These are phyloP conservation scores for Lachancea thermotolerans DNA, from an alignment of 805 yeast species.

Conservation along the genomic window DNA sequence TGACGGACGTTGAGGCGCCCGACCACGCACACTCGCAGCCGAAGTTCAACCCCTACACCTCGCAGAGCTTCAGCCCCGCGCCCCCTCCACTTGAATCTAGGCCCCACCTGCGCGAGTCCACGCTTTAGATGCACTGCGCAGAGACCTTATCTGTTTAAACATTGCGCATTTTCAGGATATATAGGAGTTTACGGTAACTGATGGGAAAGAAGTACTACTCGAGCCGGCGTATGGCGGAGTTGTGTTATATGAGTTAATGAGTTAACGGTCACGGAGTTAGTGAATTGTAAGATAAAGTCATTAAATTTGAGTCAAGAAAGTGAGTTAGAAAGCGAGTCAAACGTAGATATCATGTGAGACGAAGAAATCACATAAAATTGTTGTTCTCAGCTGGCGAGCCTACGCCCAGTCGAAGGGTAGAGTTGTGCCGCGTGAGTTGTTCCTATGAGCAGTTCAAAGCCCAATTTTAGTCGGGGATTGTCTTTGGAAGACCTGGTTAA, in stretches of 20 bases:
- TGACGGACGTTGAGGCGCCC: slow-evolving; percentile 9
- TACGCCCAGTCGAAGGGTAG: no score
- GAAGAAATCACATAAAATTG: no score
- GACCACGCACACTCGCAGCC: slow-evolving; percentile 27
- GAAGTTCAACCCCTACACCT: slow-evolving; percentile 64
- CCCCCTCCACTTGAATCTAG: slow-evolving; percentile 9
- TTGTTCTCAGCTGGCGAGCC: no score
- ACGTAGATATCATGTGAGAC: no score
- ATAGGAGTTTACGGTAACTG: not conserved
- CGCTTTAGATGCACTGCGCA: not conserved
- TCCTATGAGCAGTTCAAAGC: slow-evolving; percentile 11
- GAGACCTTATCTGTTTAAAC: not conserved
- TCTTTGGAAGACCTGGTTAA: slow-evolving; percentile 33
- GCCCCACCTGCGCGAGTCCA: slow-evolving; percentile 1
- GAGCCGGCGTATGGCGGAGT: not conserved
- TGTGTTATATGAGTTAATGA: no score
- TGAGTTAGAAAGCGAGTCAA: no score
- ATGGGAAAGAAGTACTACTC: not conserved
- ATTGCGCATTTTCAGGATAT: not conserved
- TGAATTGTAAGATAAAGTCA: not conserved
- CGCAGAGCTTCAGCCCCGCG: slow-evolving; percentile 53
- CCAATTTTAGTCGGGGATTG: slow-evolving; percentile 25
- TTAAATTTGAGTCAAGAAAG: no score
- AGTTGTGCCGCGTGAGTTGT: no score
- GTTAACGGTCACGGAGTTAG: not conserved